These are phyloP conservation scores for Madurella fahalii DNA, from an alignment of 2,329 filamentous ascomycete genomes.

Conservation along the genomic window DNA sequence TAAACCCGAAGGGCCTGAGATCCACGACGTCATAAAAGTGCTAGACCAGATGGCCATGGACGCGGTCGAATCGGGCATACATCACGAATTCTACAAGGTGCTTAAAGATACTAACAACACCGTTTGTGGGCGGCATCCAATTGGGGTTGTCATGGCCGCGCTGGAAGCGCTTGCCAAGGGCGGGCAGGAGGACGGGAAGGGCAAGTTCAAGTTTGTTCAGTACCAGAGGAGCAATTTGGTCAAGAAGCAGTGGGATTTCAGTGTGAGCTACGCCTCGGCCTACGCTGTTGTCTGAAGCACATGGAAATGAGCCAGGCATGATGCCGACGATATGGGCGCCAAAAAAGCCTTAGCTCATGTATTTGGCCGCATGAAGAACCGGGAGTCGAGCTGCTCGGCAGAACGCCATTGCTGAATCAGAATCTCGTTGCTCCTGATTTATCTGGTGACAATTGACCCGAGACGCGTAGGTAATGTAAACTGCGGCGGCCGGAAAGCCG, in stretches of 20 bases:
- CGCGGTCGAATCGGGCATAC: slow-evolving; percentile 72
- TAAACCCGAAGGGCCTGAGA: slow-evolving; percentile 37
- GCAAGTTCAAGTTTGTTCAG: slow-evolving; percentile 71
- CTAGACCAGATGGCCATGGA: slow-evolving; percentile 81
- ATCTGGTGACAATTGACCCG: no score
- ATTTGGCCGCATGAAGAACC: neutral
- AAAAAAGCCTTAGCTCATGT: neutral
- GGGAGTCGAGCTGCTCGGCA: no score
- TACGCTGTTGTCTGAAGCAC: slow-evolving; percentile 65
- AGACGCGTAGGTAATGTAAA: no score
- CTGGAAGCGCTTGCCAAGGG: slow-evolving; percentile 59
- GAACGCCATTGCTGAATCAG: no score
- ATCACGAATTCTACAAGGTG: slow-evolving; percentile 65
- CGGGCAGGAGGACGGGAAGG: slow-evolving; percentile 34
- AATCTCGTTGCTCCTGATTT: no score
- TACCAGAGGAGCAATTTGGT: slow-evolving; percentile 85
- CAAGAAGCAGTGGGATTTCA: slow-evolving; percentile 64
- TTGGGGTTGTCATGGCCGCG: slow-evolving; percentile 87
- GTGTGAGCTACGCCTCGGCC: slow-evolving; percentile 92
- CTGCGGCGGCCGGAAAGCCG: no score
- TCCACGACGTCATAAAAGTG: slow-evolving; percentile 79
- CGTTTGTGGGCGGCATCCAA: slow-evolving; percentile 91
- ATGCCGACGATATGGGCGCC: slow-evolving; percentile 5
- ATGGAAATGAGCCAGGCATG: neutral
- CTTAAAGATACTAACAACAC: slow-evolving; percentile 77